phyloP scores from a whole-genome alignment of 306 rosid genomes.

The Quercus mongolica region DNA sequence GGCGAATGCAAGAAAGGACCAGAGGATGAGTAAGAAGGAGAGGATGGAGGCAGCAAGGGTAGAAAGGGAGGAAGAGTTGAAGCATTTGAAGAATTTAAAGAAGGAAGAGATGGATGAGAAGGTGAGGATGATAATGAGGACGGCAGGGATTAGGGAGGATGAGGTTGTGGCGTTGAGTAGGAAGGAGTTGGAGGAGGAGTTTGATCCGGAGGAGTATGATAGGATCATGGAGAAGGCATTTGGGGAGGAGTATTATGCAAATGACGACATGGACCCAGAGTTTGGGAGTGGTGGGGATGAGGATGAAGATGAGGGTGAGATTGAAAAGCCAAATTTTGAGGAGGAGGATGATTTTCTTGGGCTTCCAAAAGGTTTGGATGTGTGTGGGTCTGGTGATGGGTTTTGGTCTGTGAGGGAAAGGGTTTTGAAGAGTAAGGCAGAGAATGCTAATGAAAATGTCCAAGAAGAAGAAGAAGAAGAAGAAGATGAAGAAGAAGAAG shows the following conservation, averaged over 20 bases:
- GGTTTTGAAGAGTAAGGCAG: constrained; percentile 43
- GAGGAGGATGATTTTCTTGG: constrained; percentile 86
- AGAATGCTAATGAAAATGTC: constrained; percentile 32
- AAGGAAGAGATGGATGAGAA: constrained; percentile 80
- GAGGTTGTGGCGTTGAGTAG: constrained; percentile 48
- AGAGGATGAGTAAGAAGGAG: constrained; percentile 86
- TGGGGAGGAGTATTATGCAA: constrained; percentile 61
- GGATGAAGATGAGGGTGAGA: constrained; percentile 42
- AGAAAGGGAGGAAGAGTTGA: constrained; percentile 93
- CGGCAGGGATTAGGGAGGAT: constrained; percentile 71
- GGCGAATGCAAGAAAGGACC: constrained; percentile 71
- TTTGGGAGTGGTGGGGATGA: constrained; percentile 35
- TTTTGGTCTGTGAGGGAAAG: constrained; percentile 70
- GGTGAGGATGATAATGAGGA: constrained; percentile 61
- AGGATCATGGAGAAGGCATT: constrained; percentile 78
- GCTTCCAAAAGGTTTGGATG: constrained; percentile 73
- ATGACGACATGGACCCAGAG: constrained; percentile 56
- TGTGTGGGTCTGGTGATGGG: constrained; percentile 49
- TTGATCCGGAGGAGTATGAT: constrained; percentile 83
- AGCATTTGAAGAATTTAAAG: constrained; percentile 83
- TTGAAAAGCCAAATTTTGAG: constrained; percentile 80
- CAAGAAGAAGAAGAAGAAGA: constrained; percentile 28
- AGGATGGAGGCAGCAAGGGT: constrained; percentile 71
- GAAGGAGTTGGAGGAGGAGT: constrained; percentile 73
- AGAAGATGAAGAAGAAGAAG: constrained; percentile 20